Base-by-base conservation (phyloP, 2,329 filamentous ascomycete genomes). In the Fonsecaea multimorphosa region DNA sequence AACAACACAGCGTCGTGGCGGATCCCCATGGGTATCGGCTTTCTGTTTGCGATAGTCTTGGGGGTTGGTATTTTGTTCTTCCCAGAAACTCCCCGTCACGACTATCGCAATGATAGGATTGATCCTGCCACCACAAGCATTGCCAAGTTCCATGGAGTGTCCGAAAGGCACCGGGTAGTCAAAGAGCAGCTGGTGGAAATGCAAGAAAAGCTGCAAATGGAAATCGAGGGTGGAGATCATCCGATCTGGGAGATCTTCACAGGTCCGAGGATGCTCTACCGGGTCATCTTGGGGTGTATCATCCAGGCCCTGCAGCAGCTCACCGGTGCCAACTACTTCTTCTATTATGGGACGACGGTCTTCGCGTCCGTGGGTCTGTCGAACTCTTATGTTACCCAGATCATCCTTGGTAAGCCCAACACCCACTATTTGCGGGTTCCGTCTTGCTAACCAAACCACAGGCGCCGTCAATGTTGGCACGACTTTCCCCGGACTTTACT, bases 401-500 rank as follows among this genome's bases (percentile, higher is more conserved):
- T 91, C 74, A 91, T 91, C 65, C 82, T 90, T 12, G 65, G 62
- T 64, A 29, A 59, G 62, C 24, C n/a, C 14, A 1, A 12, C 5
- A 3, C 16, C n/a, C 14, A n/a, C 12, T 16, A 11, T n/a, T 31
- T 8, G 36, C 2, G 8, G 24, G 12, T 9, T 32, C 6, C 22
- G 3, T 31, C 16, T 61, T 58, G 87, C 85, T 0, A 86, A 89
- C 73, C 85, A 90, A 74, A 90, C 90, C 61, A 80, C 89, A 1
- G 82, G 82, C 61, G 86, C 85, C 27, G 88, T 92, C 72, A 92
- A 92, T 74, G 88, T 92, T 34, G 82, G 79, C 67, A 86, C 85
- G 74, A 91, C 89, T 16, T 85, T 91, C 64, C 85, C 84, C 54
- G 89, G 89, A 63, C 81, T 92, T 3, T 92, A 87, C 73, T 83